Base-by-base conservation (phyloP, 306 rosid genomes). In the Ammopiptanthus mongolicus region DNA sequence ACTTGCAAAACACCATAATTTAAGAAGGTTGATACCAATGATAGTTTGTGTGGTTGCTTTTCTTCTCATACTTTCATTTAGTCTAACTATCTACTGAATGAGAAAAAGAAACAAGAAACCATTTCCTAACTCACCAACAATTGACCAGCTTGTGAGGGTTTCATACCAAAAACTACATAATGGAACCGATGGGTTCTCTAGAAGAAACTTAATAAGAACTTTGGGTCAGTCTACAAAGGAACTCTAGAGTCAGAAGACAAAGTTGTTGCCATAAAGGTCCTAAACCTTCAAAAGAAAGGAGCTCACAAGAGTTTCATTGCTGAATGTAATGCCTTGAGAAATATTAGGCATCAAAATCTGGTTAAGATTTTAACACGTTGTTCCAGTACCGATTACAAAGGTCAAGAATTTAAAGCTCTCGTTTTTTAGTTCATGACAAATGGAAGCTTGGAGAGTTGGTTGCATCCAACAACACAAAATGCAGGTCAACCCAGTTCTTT, bases 351-450 rank as follows among this genome's bases (percentile, higher is more conserved):
- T 51, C 69, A 69, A 46, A 82, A 82, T 73, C 55, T 82, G 0
- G 73, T 78, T 15, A 57, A 68, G 33, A 46, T 78, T 29, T 17
- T 73, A 14, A 83, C 83, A 31, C 74, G 80, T 46, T 78, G 83
- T 44, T 73, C 83, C 0, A 68, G 74, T 22, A 2, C 12, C 3
- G 74, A 73, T 55, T 69, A 73, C 50, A 17, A 67, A 0, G 86
- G 86, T 3, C 70, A 59, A 41, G 86, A 73, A 15, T 82, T 82
- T 31, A 73, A 78, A 78, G 83, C 74, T 60, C 57, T 83, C 2
- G 80, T 83, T 23, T 83, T 67, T 9, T 44, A 53, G 8, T 78
- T 60, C 64, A 69, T 83, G 83, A 18, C 12, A 33, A 78, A 78
- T 34, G 83, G 80, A 42, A 73, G 64, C 73, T 73, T 82, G 13